Conservation (phyloP, 768 basidiomycete genomes). For the Leucogyrophana mollusca region DNA sequence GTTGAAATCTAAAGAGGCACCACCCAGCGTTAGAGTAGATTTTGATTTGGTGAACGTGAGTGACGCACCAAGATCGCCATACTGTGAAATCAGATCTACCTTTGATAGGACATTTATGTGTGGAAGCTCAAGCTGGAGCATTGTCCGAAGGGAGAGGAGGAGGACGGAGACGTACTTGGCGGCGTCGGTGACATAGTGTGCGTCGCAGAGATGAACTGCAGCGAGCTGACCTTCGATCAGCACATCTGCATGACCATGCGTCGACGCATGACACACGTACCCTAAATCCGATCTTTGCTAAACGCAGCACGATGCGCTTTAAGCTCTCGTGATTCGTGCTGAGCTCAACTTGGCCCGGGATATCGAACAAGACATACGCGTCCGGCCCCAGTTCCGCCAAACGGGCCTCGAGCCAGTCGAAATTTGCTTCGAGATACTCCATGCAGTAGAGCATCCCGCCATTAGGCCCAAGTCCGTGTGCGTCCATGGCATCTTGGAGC, state of each 20-base stretch:
- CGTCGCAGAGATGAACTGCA: constrained; percentile 93
- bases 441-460: constrained; percentile 96
- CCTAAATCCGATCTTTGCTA: constrained; percentile 77
- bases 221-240: constrained; percentile 59
- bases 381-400: constrained; percentile 66
- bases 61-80: constrained; percentile 85
- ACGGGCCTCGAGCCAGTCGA: constrained; percentile 80
- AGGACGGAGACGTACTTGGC: constrained; percentile 93
- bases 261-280: constrained; percentile 49
- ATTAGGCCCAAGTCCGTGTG: constrained; percentile 87
- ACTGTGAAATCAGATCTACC: constrained; percentile 84
- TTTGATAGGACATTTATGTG: constrained; percentile 98
- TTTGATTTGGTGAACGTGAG: too few relatives aligned
- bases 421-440: constrained; percentile 95
- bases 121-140: constrained; percentile 98
- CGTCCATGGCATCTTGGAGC: constrained; percentile 82
- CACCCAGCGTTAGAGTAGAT: too few relatives aligned
- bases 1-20: constrained; percentile 98
- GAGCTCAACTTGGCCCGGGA: constrained; percentile 96
- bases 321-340: constrained; percentile 94
- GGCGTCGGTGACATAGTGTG: constrained; percentile 95
- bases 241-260: neutral
- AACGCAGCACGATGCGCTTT: constrained; percentile 70
- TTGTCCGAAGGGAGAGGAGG: constrained; percentile 88
- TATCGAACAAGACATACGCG: constrained; percentile 90